phyloP scores from a whole-genome alignment of 106 monocot species.

The Dendrobium catenatum region DNA sequence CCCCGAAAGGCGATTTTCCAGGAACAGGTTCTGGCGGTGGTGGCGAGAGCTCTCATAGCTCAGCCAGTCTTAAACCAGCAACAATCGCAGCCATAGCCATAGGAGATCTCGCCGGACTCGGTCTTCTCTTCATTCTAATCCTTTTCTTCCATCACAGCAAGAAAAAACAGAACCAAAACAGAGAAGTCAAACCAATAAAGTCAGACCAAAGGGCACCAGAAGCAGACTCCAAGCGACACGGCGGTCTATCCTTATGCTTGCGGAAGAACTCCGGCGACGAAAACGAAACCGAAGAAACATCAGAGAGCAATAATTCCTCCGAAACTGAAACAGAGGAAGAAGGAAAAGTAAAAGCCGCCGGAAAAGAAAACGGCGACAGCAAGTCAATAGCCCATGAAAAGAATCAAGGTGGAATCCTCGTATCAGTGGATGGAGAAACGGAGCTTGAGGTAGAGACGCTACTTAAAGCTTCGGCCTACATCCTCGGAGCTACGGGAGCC shows the following conservation, averaged over 20 bases:
- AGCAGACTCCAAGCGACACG: constrained; percentile 2
- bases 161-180: constrained; percentile 42
- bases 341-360: neutral
- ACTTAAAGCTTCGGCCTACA: constrained; percentile 95
- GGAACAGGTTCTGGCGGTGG: neutral
- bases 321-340: constrained; percentile 41
- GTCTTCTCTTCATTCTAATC: constrained; percentile 51
- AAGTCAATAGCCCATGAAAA: neutral
- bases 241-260: constrained; percentile 27
- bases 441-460: constrained; percentile 86
- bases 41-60: constrained; percentile 6
- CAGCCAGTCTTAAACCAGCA: constrained; percentile 32
- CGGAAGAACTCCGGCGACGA: constrained; percentile 20
- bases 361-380: neutral
- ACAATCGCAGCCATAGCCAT: constrained; percentile 59
- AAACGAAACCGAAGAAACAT: constrained; percentile 37
- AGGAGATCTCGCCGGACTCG: constrained; percentile 73
- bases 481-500: constrained; percentile 76
- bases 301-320: constrained; percentile 35
- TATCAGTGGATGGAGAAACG: constrained; percentile 71
- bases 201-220: neutral
- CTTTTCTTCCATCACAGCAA: constrained; percentile 61
- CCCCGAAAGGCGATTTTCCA: constrained; percentile 13
- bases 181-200: constrained; percentile 1
- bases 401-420: constrained; percentile 38